Percentiles rank a stretch among this genome's conserved stretches.
Conservation (phyloP, 2,329 filamentous ascomycete genomes). For the Cercospora zeina region DNA sequence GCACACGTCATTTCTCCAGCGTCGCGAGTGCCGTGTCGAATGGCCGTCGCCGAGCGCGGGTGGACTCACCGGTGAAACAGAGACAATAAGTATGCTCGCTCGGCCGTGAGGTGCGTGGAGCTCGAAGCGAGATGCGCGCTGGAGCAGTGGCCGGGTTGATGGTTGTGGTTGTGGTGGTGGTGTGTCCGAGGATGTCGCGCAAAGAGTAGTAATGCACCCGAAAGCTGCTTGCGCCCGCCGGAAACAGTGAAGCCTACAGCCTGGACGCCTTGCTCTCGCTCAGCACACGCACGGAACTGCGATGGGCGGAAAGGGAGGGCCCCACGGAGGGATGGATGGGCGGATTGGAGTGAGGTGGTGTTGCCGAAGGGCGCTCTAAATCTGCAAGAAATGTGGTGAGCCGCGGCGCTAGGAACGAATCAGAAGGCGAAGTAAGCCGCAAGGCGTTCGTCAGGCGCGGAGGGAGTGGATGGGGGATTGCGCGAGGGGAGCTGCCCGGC, state of each 20-base stretch:
- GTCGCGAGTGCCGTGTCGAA: background rate
- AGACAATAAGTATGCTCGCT: conserved; percentile 38
- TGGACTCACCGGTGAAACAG: conserved; percentile 32
- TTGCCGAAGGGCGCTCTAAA: conserved; percentile 26
- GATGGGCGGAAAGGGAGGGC: conserved; percentile 1
- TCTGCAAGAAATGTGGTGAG: conserved; percentile 29
- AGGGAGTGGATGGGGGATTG: conserved; percentile 15
- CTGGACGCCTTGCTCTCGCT: conserved; percentile 22
- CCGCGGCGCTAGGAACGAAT: conserved; percentile 23
- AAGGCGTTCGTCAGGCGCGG: conserved; percentile 16
- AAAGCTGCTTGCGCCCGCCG: conserved; percentile 26
- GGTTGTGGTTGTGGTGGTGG: background rate
- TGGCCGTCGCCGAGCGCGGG: conserved; percentile 8
- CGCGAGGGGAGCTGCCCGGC: conserved; percentile 14
- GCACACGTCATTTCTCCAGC: conserved; percentile 4
- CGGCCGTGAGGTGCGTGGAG: conserved; percentile 37
- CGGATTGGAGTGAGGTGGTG: background rate
- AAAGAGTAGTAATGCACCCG: conserved; percentile 3
- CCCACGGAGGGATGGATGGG: conserved; percentile 8
- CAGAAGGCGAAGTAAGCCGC: conserved; percentile 23
- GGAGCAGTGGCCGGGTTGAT: too few relatives aligned
- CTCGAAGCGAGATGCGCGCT: background rate
- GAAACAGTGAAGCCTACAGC: conserved; percentile 14
- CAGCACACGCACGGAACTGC: background rate
- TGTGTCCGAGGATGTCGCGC: background rate